Evolutionary conservation across 2,329 filamentous ascomycete genomes (phyloP), one percentile per base, ranked within the genome.

Genomic region (Botrytis fabae): DNA sequence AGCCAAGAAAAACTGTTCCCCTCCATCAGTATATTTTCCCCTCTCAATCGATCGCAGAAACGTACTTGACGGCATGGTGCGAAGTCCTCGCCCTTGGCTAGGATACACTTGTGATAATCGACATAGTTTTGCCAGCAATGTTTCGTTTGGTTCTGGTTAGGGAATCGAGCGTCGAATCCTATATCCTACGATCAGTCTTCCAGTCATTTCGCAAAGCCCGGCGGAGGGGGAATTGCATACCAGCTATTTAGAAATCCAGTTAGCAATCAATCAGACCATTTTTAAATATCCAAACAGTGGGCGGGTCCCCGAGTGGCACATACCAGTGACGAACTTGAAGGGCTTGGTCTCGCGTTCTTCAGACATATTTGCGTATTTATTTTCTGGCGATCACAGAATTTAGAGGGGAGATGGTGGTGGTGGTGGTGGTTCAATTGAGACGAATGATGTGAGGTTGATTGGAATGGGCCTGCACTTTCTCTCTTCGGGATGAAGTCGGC

Each of bases 61-160:
- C 83, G 78, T 91, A 97, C 95, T 92, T 98, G 95, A 82, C 91
- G 92, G 92, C 95, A 98, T 78, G 95, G 95, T 80, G 93, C 92
- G 85, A 98, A 98, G 83, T 98, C 95, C 88, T 98, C 95, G 85
- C 95, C 95, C 90, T 98, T 98, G 86, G 95, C 95, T 83, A 92
- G 88, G 85, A 98, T 94, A 89, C 96, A 99, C 90, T 99, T 99
- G 91, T 99, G 93, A 90, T 99, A 98, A 86, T 99, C 96, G 87
- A 99, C 96, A 87, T 99, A 99, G 90, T 99, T 99, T 85, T 99
- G 97, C 96, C 96, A 99, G 93, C 96, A 99, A 91, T 99, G 95
- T 92, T 98, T 98, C 86, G 95, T 92, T 88, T 96, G 93, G 88
- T 99, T 99, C 88, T 91, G 87, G 89, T 99, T 97, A 82, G 96